A percentile compares a stretch with the other conserved stretches of the same genome.
These are phyloP conservation scores for Pneumocystis canis DNA, from an alignment of 1,139 yeast genomes.

Conservation along the genomic window DNA sequence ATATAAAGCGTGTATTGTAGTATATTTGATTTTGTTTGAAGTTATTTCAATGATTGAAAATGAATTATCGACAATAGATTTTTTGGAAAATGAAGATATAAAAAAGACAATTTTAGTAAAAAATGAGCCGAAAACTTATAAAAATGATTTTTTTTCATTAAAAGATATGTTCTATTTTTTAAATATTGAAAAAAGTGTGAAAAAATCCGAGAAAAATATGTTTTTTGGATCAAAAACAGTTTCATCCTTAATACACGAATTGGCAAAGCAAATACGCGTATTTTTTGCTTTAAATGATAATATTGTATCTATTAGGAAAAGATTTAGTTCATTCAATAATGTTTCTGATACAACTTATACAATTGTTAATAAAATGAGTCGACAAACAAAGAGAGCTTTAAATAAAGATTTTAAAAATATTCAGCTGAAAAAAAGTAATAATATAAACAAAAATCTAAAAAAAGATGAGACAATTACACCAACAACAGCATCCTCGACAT, in stretches of 20 bases:
- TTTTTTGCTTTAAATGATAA: not conserved
- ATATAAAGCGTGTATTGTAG: not conserved
- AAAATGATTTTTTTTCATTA: not conserved
- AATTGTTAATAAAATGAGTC: too few species aligned
- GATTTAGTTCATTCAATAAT: too few species aligned
- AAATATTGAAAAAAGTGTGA: not conserved
- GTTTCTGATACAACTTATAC: too few species aligned
- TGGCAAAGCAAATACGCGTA: not conserved
- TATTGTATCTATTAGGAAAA: not conserved
- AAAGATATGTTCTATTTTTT: not conserved
- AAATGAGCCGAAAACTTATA: not conserved
- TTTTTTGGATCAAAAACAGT: not conserved
- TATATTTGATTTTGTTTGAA: not conserved
- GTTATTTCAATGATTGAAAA: not conserved
- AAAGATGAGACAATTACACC: too few species aligned
- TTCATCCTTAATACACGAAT: not conserved
- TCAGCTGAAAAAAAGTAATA: too few species aligned
- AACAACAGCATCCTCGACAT: too few species aligned
- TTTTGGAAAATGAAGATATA: not conserved
- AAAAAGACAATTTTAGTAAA: not conserved
- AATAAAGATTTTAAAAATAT: too few species aligned
- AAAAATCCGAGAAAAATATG: not conserved
- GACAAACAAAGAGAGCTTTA: too few species aligned
- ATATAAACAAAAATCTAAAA: too few species aligned
- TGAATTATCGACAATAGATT: not conserved